Conservation (phyloP, 768 basidiomycete genomes). For the Inosperma sp. region DNA sequence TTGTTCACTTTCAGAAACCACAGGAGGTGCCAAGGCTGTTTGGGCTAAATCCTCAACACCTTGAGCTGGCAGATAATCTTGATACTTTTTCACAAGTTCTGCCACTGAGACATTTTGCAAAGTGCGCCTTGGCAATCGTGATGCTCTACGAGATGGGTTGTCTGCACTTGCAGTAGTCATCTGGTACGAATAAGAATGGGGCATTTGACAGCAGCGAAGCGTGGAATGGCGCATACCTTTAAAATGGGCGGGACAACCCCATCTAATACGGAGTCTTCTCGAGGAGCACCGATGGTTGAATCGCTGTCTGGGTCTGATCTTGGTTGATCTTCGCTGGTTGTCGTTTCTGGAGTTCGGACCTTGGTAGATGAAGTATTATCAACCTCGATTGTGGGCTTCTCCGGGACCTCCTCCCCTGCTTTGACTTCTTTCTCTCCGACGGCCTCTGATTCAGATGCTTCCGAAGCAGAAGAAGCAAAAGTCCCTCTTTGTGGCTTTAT, state of each 20-base stretch:
- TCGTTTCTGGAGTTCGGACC: constrained; percentile 12
- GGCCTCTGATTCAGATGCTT: constrained; percentile 62
- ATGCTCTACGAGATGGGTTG: constrained; percentile 36
- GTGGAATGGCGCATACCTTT: neutral
- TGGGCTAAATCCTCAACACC: constrained; percentile 68
- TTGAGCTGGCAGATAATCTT: constrained; percentile 68
- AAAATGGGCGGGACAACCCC: neutral
- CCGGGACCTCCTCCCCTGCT: constrained; percentile 11
- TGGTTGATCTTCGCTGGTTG: constrained; percentile 15
- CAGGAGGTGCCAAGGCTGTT: constrained; percentile 60
- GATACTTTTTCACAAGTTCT: constrained; percentile 79
- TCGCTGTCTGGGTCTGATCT: constrained; percentile 75
- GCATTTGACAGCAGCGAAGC: neutral
- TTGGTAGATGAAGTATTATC: constrained; percentile 5
- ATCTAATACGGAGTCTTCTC: constrained; percentile 26
- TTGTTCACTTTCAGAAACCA: constrained; percentile 80
- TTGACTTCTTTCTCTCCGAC: constrained; percentile 14
- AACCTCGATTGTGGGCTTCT: constrained; percentile 13
- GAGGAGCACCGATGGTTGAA: constrained; percentile 70
- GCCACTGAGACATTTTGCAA: constrained; percentile 65
- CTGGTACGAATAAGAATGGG: constrained; percentile 18
- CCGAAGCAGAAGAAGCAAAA: constrained; percentile 65
- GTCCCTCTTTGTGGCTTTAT: no score
- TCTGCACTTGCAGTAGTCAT: constrained; percentile 20
- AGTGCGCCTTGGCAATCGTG: constrained; percentile 60